These are phyloP conservation scores for Mortierella sp. DNA, from an alignment of 371 early-diverging fungal genomes.

Conservation along the genomic window DNA sequence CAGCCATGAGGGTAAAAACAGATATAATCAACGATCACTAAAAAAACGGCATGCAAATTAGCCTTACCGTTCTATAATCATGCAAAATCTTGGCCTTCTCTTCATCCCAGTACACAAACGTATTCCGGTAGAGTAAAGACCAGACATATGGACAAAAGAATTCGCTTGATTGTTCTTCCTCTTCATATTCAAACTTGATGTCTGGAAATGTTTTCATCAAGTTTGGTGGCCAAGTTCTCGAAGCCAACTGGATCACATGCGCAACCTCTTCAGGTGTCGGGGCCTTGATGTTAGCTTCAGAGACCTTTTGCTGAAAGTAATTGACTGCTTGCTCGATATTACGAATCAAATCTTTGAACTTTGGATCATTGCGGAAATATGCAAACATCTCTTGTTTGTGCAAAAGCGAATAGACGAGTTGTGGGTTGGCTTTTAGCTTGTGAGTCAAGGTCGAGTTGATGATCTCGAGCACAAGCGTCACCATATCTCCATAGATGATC, in stretches of 20 bases:
- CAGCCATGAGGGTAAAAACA: background rate
- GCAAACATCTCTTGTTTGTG: constrained; percentile 77
- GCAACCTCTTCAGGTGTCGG: constrained; percentile 78
- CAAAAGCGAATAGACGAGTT: constrained; percentile 80
- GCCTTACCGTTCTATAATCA: constrained; percentile 60
- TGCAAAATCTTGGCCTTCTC: constrained; percentile 70
- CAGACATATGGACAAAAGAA: constrained; percentile 84
- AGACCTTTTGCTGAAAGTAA: constrained; percentile 73
- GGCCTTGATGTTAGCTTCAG: constrained; percentile 74
- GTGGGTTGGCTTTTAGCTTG: constrained; percentile 75
- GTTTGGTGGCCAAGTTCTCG: constrained; percentile 77
- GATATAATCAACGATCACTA: background rate
- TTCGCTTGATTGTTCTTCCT: constrained; percentile 68
- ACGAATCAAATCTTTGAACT: constrained; percentile 70
- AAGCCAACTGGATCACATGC: constrained; percentile 72
- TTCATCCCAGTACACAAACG: constrained; percentile 79
- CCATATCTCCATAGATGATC: constrained; percentile 75
- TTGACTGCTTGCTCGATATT: constrained; percentile 74
- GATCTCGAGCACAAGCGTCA: constrained; percentile 76
- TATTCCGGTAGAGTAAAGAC: constrained; percentile 69
- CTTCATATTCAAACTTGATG: constrained; percentile 78
- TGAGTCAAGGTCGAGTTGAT: constrained; percentile 75
- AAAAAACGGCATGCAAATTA: background rate
- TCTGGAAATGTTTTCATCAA: constrained; percentile 68
- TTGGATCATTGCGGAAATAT: constrained; percentile 63